Percentiles rank a stretch among this genome's conserved stretches.
Conservation (phyloP, 2,329 filamentous ascomycete genomes). For the Trichoderma simmonsii region DNA sequence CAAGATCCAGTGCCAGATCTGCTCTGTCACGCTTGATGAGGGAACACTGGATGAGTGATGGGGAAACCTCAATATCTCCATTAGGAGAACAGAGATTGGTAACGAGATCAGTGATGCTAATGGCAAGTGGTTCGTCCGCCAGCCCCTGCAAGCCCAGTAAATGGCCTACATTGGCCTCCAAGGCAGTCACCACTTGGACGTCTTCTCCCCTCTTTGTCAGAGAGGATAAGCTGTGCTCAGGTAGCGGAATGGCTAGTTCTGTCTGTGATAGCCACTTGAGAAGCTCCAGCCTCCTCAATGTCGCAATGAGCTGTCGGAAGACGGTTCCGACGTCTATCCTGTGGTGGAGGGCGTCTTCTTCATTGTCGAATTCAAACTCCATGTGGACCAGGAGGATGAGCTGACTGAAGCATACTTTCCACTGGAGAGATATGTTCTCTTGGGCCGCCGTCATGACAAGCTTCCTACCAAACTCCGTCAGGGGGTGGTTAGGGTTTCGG, state of each 20-base stretch:
- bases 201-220: constrained; percentile 45
- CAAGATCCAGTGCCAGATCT: constrained; percentile 57
- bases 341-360: constrained; percentile 61
- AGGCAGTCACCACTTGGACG: constrained; percentile 50
- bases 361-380: constrained; percentile 74
- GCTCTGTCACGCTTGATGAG: constrained; percentile 57
- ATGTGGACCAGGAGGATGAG: constrained; percentile 82
- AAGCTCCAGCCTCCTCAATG: constrained; percentile 72
- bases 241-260: constrained; percentile 50
- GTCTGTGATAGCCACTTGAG: constrained; percentile 64
- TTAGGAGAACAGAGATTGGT: constrained; percentile 62
- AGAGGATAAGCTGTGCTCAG: constrained; percentile 32
- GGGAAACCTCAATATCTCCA: constrained; percentile 63
- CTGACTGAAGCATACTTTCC: constrained; percentile 75
- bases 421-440: constrained; percentile 71
- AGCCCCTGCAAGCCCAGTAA: constrained; percentile 59
- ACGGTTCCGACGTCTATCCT: constrained; percentile 65
- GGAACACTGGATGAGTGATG: constrained; percentile 59
- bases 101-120: constrained; percentile 64
- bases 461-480: constrained; percentile 74
- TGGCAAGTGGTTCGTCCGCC: constrained; percentile 49
- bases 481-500: constrained; percentile 47
- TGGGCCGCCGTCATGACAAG: constrained; percentile 73
- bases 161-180: constrained; percentile 60
- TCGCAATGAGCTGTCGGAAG: constrained; percentile 66